A percentile compares a stretch with the other conserved stretches of the same genome.
Conservation (phyloP, 768 basidiomycete species). For the Piloderma croceum region DNA sequence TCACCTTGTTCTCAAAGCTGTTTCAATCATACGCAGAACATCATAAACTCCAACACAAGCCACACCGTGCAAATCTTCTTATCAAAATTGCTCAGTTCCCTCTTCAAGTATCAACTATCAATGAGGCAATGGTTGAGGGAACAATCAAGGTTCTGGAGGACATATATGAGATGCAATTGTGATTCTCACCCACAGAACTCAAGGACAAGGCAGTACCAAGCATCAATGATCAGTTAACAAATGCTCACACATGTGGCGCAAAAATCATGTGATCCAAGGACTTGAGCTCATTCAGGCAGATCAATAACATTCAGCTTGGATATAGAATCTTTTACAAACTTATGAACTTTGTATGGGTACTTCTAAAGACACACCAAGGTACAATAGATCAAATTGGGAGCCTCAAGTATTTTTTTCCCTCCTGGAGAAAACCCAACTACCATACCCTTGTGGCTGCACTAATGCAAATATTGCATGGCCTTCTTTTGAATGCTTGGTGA, state of each 20-base stretch:
- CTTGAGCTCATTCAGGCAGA: slow-evolving; percentile 3
- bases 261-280: slow-evolving; percentile 5
- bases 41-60: slow-evolving; percentile 2
- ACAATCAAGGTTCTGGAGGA: slow-evolving; percentile 13
- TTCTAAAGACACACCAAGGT: slow-evolving; percentile 13
- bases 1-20: not conserved
- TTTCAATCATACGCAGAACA: not conserved
- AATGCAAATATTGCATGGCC: slow-evolving; percentile 10
- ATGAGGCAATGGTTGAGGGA: slow-evolving; percentile 9
- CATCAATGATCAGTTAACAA: slow-evolving; percentile 15
- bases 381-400: slow-evolving; percentile 7
- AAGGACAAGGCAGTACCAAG: slow-evolving; percentile 7
- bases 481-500: slow-evolving; percentile 17
- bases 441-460: slow-evolving; percentile 12
- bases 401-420: slow-evolving; percentile 13
- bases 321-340: slow-evolving; percentile 15
- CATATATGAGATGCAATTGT: slow-evolving; percentile 11
- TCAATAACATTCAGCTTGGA: slow-evolving; percentile 10
- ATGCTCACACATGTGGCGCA: slow-evolving; percentile 8
- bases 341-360: slow-evolving; percentile 16
- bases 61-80: slow-evolving; percentile 2
- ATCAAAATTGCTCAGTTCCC: slow-evolving; percentile 3
- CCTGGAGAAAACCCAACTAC: slow-evolving; percentile 15
- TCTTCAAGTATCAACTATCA: slow-evolving; percentile 9
- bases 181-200: slow-evolving; percentile 1